These are phyloP conservation scores for Fusarium zealandicum DNA, from an alignment of 2,329 filamentous ascomycete species.

Conservation along the genomic window DNA sequence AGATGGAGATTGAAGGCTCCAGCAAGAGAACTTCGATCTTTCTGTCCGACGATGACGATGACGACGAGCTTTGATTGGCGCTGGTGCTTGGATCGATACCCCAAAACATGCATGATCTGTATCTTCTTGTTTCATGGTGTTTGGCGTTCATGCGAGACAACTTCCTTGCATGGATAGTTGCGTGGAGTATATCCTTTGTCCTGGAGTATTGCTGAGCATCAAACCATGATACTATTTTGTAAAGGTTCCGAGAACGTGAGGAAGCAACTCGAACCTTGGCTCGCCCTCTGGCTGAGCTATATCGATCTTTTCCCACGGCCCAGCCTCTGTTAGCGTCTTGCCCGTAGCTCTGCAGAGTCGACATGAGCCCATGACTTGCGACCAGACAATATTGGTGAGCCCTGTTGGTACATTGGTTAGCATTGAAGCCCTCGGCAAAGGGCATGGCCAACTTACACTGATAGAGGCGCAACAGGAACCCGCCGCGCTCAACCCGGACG, in stretches of 20 bases:
- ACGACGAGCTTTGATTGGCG: conserved; percentile 47
- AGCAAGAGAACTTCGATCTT: conserved; percentile 47
- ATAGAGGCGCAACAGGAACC: conserved; percentile 54
- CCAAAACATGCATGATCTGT: conserved; percentile 18
- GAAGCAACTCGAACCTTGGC: conserved; percentile 52
- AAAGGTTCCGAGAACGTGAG: conserved; percentile 60
- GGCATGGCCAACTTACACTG: conserved; percentile 55
- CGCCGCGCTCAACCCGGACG: conserved; percentile 52
- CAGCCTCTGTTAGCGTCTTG: conserved; percentile 55
- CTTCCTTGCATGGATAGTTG: background rate
- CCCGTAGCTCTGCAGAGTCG: conserved; percentile 58
- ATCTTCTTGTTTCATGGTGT: background rate
- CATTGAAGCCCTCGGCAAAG: background rate
- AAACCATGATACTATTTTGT: conserved; percentile 54
- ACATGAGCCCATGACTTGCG: conserved; percentile 59
- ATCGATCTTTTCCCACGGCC: conserved; percentile 59
- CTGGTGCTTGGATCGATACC: conserved; percentile 37
- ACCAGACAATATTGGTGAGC: conserved; percentile 61
- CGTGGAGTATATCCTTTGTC: background rate
- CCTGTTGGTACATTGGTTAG: conserved; percentile 45
- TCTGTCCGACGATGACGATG: conserved; percentile 49
- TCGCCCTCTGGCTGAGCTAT: conserved; percentile 52
- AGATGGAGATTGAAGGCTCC: conserved; percentile 26
- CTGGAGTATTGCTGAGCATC: background rate
- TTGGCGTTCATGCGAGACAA: background rate